Evolutionary conservation across 2,329 filamentous ascomycete species (phyloP).

Genomic region (Ramularia endophylla): DNA sequence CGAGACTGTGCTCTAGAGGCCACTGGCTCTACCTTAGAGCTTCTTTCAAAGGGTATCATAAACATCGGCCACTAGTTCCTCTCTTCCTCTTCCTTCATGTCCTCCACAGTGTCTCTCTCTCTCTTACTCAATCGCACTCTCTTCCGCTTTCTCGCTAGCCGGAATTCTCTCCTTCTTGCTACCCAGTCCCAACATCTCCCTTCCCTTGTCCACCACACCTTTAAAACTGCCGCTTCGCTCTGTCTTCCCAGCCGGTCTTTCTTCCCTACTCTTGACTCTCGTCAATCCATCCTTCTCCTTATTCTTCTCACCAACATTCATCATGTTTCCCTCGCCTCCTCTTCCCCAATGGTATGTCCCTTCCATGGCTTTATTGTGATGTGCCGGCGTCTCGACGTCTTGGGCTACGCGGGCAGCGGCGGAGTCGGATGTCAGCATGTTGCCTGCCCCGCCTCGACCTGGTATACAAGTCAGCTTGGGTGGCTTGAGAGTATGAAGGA

Average conservation of each 20-base stretch:
- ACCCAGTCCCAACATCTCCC: conserved; percentile 42
- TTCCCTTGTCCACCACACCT: conserved; percentile 49
- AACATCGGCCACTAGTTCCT: too few relatives aligned
- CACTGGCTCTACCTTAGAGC: too few relatives aligned
- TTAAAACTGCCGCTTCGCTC: conserved; percentile 27
- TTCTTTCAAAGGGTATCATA: too few relatives aligned
- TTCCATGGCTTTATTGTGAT: conserved; percentile 49
- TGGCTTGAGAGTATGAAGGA: too few relatives aligned
- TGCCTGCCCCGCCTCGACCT: conserved; percentile 76
- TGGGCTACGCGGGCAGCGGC: conserved; percentile 70
- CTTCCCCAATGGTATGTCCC: conserved; percentile 63
- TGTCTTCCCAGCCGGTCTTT: conserved; percentile 12
- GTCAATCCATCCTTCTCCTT: conserved; percentile 28
- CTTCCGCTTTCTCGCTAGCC: conserved; percentile 2
- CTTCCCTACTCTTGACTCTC: conserved; percentile 17
- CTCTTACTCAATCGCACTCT: conserved; percentile 6
- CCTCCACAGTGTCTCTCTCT: conserved; percentile 17
- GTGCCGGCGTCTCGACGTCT: conserved; percentile 60
- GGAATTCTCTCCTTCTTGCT: conserved; percentile 32
- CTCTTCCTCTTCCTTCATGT: too few relatives aligned
- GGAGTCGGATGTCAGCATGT: conserved; percentile 68
- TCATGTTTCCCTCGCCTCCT: conserved; percentile 68
- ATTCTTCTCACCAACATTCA: conserved; percentile 39
- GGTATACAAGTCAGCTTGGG: too few relatives aligned
- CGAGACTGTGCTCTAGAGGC: too few relatives aligned